Base-by-base conservation (phyloP, 2,329 filamentous ascomycete species). In the Stagonosporopsis chrysanthemi region DNA sequence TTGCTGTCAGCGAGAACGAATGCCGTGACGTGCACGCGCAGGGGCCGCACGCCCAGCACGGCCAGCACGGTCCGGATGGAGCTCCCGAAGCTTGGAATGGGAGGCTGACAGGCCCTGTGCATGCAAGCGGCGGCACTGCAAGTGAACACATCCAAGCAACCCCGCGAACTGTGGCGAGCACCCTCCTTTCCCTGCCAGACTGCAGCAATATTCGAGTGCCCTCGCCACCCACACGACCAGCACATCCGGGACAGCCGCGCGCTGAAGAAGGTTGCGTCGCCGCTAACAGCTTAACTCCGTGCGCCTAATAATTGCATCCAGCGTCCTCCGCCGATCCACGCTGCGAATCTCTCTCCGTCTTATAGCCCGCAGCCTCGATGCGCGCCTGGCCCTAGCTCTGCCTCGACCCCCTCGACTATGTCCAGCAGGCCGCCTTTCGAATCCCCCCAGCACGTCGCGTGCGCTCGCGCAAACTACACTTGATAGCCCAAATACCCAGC, bases 341-440 rank as follows among this genome's bases (percentile, higher is more conserved):
- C 26, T 41, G 47, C 58, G 46, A 28, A 46, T 38, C 49, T 60
- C 54, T 26, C 42, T 44, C 45, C 41, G 60, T 54, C 62, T 36
- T 31, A 31, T 31, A 29, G 48, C 29, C 8, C 29, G 29, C 29
- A 31, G 29, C 15, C 61, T 61, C 63, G 58, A 68, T 64, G 65
- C 56, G 38, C 38, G 45, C 38, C 46, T 46, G 38, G 29, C 58
- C 47, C 49, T 69, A 69, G 61, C 56, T 58, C 47, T 58, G 47
- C 59, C 29, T 29, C 23, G 15, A 43, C 23, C 43, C 54, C 55
- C 61, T 62, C 68, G 70, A 75, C 58, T 70, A 75, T 75, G 71
- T 71, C 57, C 67, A 63, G 60, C 64, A 61, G 31, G 55, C 56
- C 56, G 55, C 61, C 39, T 36, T 57, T 63, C 62, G 53, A 54